phyloP scores from a whole-genome alignment of 257 asterid species.

The Fraxinus americana region DNA sequence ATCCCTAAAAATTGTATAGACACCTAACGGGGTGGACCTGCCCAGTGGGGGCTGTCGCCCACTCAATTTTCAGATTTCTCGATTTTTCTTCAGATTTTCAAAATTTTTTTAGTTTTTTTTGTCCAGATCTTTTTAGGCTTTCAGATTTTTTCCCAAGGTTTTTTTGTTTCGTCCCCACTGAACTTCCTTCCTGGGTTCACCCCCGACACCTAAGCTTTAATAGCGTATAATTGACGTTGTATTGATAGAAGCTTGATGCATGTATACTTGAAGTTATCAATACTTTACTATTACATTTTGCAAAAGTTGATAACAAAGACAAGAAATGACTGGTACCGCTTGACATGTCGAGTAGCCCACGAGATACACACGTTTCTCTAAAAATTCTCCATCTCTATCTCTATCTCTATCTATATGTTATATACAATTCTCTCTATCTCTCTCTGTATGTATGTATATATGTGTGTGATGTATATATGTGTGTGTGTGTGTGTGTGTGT shows the following conservation, averaged over 20 bases:
- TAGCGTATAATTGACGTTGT: background rate
- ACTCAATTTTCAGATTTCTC: too few species aligned
- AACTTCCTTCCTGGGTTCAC: too few species aligned
- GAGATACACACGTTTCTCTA: slow-evolving; percentile 53
- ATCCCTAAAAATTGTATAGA: background rate
- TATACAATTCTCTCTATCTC: background rate
- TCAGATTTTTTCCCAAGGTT: too few species aligned
- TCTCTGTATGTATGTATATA: too few species aligned
- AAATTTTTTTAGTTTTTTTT: too few species aligned
- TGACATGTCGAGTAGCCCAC: slow-evolving; percentile 41
- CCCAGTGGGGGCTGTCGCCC: too few species aligned
- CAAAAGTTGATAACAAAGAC: slow-evolving; percentile 43
- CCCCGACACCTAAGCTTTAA: background rate
- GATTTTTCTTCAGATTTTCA: too few species aligned
- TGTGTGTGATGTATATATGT: too few species aligned
- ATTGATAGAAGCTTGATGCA: background rate
- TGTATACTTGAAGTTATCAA: background rate
- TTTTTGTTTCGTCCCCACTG: too few species aligned
- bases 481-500: too few species aligned
- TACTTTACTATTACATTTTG: background rate
- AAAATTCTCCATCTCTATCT: slow-evolving; percentile 28
- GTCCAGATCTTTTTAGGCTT: too few species aligned
- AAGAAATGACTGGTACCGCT: slow-evolving; percentile 34
- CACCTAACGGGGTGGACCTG: too few species aligned
- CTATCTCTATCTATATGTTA: background rate